These are phyloP conservation scores for Colletotrichum sp. DNA, from an alignment of 2,329 filamentous ascomycete species.

Conservation along the genomic window DNA sequence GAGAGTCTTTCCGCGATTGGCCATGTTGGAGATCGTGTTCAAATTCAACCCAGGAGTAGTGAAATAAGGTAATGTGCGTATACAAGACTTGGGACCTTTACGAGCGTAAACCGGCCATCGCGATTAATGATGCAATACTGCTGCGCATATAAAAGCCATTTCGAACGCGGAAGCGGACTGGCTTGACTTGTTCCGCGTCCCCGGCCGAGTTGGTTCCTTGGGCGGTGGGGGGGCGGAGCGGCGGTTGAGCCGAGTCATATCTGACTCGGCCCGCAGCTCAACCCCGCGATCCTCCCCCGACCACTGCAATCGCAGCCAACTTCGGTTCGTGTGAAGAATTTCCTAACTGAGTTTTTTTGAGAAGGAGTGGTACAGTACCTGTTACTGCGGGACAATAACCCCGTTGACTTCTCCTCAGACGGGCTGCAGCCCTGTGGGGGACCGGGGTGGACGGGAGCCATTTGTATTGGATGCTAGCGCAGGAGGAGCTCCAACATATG, in stretches of 20 bases:
- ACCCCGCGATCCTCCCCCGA: not conserved
- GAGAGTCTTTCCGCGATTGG: not conserved
- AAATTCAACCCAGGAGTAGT: too few species aligned
- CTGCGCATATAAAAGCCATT: too few species aligned
- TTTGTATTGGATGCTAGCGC: not conserved
- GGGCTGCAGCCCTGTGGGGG: too few species aligned
- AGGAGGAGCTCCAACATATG: not conserved
- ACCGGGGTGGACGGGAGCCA: not conserved
- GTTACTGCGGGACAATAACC: not conserved
- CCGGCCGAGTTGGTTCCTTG: not conserved
- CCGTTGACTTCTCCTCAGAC: not conserved
- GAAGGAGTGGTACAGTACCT: too few species aligned
- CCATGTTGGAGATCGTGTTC: not conserved
- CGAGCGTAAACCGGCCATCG: too few species aligned
- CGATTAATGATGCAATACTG: too few species aligned
- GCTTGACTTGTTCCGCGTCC: too few species aligned
- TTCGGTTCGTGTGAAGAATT: not conserved
- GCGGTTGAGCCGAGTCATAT: not conserved
- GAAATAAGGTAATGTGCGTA: too few species aligned
- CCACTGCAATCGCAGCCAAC: not conserved
- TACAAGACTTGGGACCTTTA: too few species aligned
- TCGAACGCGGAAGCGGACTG: too few species aligned
- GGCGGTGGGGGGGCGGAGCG: not conserved
- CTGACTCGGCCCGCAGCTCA: not conserved
- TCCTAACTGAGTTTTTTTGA: not conserved